phyloP scores from a whole-genome alignment of 805 yeast genomes.

The Blastobotrys attinorum region DNA sequence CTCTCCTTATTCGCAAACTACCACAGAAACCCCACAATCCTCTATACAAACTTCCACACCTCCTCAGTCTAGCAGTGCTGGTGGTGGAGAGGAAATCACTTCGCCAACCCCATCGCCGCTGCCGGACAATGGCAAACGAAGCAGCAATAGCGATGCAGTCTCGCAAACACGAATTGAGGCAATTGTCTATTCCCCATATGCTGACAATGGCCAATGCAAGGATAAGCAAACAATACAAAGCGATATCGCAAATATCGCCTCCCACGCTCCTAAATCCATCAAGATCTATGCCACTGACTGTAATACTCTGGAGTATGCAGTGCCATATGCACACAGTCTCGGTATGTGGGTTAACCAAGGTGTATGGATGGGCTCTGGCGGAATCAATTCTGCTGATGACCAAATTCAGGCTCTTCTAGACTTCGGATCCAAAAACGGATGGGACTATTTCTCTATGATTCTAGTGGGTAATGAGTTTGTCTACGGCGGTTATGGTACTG shows the following conservation, averaged over 20 bases:
- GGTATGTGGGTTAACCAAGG: slow-evolving; percentile 82
- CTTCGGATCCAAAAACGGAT: slow-evolving; percentile 45
- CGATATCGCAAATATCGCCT: slow-evolving; percentile 52
- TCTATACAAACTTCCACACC: slow-evolving; percentile 19
- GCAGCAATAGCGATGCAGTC: not conserved
- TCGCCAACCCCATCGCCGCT: too few species aligned
- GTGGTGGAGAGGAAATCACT: too few species aligned
- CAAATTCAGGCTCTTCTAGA: slow-evolving; percentile 47
- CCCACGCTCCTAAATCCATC: slow-evolving; percentile 51
- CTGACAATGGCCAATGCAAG: slow-evolving; percentile 61
- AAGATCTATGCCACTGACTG: slow-evolving; percentile 90
- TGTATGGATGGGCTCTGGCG: slow-evolving; percentile 62
- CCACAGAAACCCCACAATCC: slow-evolving; percentile 19
- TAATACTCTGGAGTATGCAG: slow-evolving; percentile 53
- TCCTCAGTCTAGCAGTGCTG: slow-evolving; percentile 15
- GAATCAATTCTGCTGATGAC: slow-evolving; percentile 62
- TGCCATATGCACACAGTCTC: slow-evolving; percentile 47
- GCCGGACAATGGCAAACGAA: too few species aligned
- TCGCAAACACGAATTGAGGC: slow-evolving; percentile 12
- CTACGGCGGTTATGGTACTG: slow-evolving; percentile 52
- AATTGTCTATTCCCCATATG: slow-evolving; percentile 51
- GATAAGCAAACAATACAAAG: slow-evolving; percentile 40
- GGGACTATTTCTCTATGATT: slow-evolving; percentile 69
- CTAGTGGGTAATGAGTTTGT: slow-evolving; percentile 90
- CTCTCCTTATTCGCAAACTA: not conserved